A percentile compares a stretch with the other conserved stretches of the same genome.
These are phyloP conservation scores for Hyaloscypha finlandica DNA, from an alignment of 495 filamentous ascomycete genomes.

Conservation along the genomic window DNA sequence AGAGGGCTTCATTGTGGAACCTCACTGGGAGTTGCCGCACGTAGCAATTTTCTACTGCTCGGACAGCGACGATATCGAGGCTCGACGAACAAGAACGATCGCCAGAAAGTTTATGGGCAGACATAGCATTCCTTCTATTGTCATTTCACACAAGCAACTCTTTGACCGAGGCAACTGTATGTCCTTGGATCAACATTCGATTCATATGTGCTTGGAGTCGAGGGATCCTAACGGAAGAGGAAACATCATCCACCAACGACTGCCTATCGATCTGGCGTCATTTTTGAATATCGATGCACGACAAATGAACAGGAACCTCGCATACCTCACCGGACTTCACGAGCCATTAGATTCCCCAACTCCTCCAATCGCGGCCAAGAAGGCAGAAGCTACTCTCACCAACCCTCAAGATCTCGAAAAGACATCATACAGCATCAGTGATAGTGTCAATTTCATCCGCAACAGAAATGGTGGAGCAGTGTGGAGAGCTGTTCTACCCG, in stretches of 20 bases:
- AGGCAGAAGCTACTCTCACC: conserved; percentile 2
- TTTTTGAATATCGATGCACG: conserved; percentile 71
- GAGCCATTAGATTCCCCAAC: conserved; percentile 20
- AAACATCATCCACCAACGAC: conserved; percentile 54
- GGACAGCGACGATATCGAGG: conserved; percentile 49
- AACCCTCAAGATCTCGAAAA: conserved; percentile 22
- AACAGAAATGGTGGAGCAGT: conserved; percentile 10
- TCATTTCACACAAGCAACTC: conserved; percentile 63
- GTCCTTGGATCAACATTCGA: conserved; percentile 38
- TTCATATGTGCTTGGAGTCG: conserved; percentile 73
- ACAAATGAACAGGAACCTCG: conserved; percentile 75
- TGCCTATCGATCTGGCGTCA: conserved; percentile 72
- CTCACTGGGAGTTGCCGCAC: conserved; percentile 68
- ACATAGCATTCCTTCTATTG: conserved; percentile 65
- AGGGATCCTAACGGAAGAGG: conserved; percentile 51
- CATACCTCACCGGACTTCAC: conserved; percentile 55
- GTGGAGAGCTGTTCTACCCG: conserved; percentile 28
- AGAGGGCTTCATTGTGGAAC: conserved; percentile 37
- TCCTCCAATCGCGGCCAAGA: conserved; percentile 1
- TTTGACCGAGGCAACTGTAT: conserved; percentile 26
- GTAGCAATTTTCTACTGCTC: conserved; percentile 70
- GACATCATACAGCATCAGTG: conserved; percentile 16
- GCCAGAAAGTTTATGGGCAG: conserved; percentile 65
- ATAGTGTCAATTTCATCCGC: conserved; percentile 24
- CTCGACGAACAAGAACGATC: conserved; percentile 51